phyloP scores from a whole-genome alignment of 768 basidiomycete species.

The Podaxis pistillaris region DNA sequence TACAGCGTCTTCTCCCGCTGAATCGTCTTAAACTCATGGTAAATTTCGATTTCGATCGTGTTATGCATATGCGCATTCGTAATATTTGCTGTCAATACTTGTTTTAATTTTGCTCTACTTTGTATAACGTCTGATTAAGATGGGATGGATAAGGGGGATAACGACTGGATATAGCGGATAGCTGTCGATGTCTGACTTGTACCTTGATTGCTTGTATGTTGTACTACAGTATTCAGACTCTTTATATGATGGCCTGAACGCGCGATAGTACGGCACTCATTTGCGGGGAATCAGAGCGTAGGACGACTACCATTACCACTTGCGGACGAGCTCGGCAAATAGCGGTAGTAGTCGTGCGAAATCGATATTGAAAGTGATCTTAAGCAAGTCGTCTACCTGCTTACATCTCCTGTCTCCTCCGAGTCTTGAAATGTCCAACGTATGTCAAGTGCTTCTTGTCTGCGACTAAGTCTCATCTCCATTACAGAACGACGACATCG shows the following conservation, averaged over 20 bases:
- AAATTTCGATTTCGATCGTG: conserved; percentile 3
- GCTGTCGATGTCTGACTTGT: conserved; percentile 13
- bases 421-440: conserved; percentile 49
- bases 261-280: background rate
- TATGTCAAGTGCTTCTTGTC: conserved; percentile 28
- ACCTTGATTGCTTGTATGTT: conserved; percentile 17
- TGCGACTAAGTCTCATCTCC: conserved; percentile 9
- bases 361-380: conserved; percentile 48
- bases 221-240: conserved; percentile 9
- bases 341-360: conserved; percentile 62
- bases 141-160: conserved; percentile 1
- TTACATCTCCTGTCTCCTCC: conserved; percentile 15
- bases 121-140: conserved; percentile 7
- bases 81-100: conserved; percentile 12
- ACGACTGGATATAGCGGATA: background rate
- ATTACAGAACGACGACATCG: conserved; percentile 51
- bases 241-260: background rate
- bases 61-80: conserved; percentile 15
- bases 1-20: conserved; percentile 1
- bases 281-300: background rate
- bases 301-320: background rate
- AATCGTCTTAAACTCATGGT: conserved; percentile 7
- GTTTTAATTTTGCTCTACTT: conserved; percentile 6
- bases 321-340: conserved; percentile 33
- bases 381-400: conserved; percentile 10